A percentile compares a stretch with the other conserved stretches of the same genome.
These are phyloP conservation scores for Agapanthus africanus DNA, from an alignment of 106 monocot species.

Conservation along the genomic window DNA sequence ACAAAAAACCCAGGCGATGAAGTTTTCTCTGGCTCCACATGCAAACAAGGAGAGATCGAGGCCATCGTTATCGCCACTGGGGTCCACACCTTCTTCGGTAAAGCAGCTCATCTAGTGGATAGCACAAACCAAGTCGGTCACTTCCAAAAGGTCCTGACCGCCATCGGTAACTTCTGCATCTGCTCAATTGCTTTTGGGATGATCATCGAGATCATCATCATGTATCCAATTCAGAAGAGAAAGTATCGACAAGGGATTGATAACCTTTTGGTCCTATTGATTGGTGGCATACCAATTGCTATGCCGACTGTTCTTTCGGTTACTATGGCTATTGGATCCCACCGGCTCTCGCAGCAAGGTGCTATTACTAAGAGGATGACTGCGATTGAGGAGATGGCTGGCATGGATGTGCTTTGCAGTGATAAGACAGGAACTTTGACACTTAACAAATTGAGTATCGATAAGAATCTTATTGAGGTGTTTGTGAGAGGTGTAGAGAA, in stretches of 20 bases:
- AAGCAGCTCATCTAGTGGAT: slow-evolving; percentile 70
- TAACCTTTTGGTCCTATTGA: slow-evolving; percentile 63
- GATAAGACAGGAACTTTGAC: slow-evolving; percentile 94
- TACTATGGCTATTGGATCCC: slow-evolving; percentile 87
- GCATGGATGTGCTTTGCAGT: slow-evolving; percentile 98
- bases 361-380: slow-evolving; percentile 99
- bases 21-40: slow-evolving; percentile 69
- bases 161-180: slow-evolving; percentile 80
- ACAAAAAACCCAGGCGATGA: slow-evolving; percentile 61
- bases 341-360: slow-evolving; percentile 80
- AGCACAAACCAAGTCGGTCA: slow-evolving; percentile 72
- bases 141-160: slow-evolving; percentile 70
- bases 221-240: slow-evolving; percentile 56
- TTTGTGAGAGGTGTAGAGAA: slow-evolving; percentile 60
- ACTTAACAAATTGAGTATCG: slow-evolving; percentile 90
- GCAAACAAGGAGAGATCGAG: slow-evolving; percentile 83
- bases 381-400: slow-evolving; percentile 98
- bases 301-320: slow-evolving; percentile 81
- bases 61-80: slow-evolving; percentile 76
- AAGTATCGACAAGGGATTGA: slow-evolving; percentile 63
- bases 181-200: slow-evolving; percentile 69
- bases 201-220: slow-evolving; percentile 51
- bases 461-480: slow-evolving; percentile 70
- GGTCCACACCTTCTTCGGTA: slow-evolving; percentile 79
- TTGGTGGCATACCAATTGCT: slow-evolving; percentile 74